Base-by-base conservation (phyloP, 116 monocot species). In the Iris pallida region DNA sequence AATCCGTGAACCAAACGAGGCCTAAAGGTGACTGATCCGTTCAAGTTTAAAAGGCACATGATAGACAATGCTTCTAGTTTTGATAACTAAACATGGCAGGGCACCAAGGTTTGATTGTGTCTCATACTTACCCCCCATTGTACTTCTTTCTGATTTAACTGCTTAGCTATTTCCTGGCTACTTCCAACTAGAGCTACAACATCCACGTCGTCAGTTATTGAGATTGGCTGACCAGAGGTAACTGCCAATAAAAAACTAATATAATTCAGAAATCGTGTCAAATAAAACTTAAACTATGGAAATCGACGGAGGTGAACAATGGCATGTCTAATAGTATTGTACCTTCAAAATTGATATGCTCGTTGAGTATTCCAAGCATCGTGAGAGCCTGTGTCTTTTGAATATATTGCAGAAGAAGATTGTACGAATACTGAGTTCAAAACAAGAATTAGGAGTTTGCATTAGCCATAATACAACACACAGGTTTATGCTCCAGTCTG, bases 341-440 rank as follows among this genome's bases (percentile, higher is more conserved):
- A 99, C 93, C 88, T 79, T 90, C 86, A 80, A 99, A 99, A 67
- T 93, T 93, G 47, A 93, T 90, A 65, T 88, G 98, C 65, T 99
- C 93, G 76, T 99, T 99, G 63, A 99, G 93, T 73, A 99, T 67
- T 66, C 93, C 98, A 84, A 99, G 98, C 78, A 99, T 86, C 7
- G 82, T 86, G 48, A 88, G 59, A 14, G 86, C 88, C 69, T 93
- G 85, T 41, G 86, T 80, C 78, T 90, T 99, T 61, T 90, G 98
- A 64, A 99, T 86, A 72, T 86, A 93, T 79, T 99, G 93, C 57
- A 93, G 62, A 53, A 99, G 88, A 17, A 99, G 84, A 52, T 90
- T 81, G 49, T 90, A 90, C 12, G 98, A 90, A 70, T 99, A 99
- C 98, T 99, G 78, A 2, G 47, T 65, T 55, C 0, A 75, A 67